Conservation (phyloP, 768 basidiomycete species). For the Suillus brevipes region DNA sequence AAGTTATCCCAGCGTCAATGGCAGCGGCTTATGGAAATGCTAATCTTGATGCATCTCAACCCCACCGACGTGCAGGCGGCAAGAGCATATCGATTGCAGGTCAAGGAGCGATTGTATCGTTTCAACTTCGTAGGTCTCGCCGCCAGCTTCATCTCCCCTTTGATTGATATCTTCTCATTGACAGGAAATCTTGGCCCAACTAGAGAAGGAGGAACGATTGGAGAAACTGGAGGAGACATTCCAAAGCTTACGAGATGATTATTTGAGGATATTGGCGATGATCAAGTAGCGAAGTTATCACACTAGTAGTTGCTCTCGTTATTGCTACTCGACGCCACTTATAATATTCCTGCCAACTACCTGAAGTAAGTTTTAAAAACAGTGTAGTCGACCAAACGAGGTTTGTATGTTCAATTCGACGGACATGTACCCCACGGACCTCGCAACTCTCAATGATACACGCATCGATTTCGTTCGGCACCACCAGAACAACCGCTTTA, state of each 20-base stretch:
- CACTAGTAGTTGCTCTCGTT: neutral
- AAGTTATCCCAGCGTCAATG: slow-evolving; percentile 76
- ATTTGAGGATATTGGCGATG: slow-evolving; percentile 71
- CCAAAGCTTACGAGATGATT: slow-evolving; percentile 81
- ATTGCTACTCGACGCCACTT: neutral
- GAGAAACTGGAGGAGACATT: slow-evolving; percentile 94
- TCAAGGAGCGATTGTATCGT: slow-evolving; percentile 91
- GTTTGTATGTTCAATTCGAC: neutral
- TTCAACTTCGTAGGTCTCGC: slow-evolving; percentile 83
- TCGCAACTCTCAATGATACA: neutral
- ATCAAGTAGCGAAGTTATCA: slow-evolving; percentile 24
- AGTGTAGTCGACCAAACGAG: neutral
- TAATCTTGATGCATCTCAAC: slow-evolving; percentile 73
- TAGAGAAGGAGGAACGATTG: slow-evolving; percentile 84
- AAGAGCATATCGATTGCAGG: slow-evolving; percentile 80
- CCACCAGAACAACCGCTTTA: neutral
- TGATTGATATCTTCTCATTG: slow-evolving; percentile 4
- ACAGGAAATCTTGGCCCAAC: slow-evolving; percentile 84
- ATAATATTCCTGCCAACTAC: neutral
- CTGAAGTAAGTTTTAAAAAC: neutral
- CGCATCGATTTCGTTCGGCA: too few relatives aligned
- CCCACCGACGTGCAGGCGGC: slow-evolving; percentile 51
- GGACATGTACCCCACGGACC: neutral
- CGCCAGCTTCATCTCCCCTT: neutral
- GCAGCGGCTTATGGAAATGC: slow-evolving; percentile 87